Evolutionary conservation across 2,329 filamentous ascomycete species (phyloP).

Genomic region (Verticillium longisporum): DNA sequence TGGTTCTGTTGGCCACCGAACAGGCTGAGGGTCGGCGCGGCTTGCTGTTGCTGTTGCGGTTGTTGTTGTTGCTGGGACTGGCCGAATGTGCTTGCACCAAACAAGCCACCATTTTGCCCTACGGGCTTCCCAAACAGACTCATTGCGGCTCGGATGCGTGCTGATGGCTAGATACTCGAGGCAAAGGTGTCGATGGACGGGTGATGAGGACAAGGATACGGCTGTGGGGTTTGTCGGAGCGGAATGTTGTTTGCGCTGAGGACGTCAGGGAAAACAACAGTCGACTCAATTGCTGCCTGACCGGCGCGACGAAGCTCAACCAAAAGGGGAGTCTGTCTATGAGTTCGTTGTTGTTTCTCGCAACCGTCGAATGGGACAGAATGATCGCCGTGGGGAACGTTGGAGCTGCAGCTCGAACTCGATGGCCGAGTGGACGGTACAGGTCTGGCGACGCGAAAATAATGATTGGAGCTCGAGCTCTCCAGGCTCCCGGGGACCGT

Average conservation of each 20-base stretch:
- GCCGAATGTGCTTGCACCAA: slow-evolving; percentile 19
- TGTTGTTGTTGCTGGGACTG: slow-evolving; percentile 27
- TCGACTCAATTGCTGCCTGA: not conserved
- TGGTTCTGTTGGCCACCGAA: slow-evolving; percentile 29
- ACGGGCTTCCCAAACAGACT: slow-evolving; percentile 31
- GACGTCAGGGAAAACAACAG: not conserved
- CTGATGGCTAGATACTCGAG: not conserved
- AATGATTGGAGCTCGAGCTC: slow-evolving; percentile 9
- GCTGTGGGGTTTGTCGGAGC: not conserved
- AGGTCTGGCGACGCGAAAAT: slow-evolving; percentile 10
- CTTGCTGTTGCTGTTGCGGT: slow-evolving; percentile 27
- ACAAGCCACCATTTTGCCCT: slow-evolving; percentile 21
- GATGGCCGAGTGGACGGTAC: not conserved
- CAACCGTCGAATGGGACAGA: not conserved
- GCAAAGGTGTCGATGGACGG: not conserved
- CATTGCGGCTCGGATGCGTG: slow-evolving; percentile 1
- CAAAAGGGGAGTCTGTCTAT: not conserved
- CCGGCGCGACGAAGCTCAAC: not conserved
- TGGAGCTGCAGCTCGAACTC: not conserved
- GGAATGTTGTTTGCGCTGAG: not conserved
- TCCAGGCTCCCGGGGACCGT: not conserved
- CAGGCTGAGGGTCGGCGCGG: slow-evolving; percentile 20
- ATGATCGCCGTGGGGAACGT: not conserved
- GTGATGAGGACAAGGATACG: not conserved
- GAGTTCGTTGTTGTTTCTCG: no score